phyloP scores from a whole-genome alignment of 78 protist genomes.

The Isochrysis galbana region DNA sequence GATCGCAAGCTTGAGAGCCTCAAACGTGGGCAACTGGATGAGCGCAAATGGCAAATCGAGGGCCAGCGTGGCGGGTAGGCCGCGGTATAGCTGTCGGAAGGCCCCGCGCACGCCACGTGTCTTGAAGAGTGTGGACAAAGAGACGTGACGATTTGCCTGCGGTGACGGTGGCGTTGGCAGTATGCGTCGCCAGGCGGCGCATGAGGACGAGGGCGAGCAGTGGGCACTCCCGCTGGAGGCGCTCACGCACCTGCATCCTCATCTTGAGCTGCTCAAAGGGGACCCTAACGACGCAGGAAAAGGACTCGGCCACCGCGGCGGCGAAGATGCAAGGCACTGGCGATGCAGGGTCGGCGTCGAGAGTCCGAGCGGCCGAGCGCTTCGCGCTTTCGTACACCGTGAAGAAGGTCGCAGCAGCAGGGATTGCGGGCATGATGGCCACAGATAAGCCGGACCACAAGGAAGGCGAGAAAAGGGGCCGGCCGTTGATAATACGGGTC shows the following conservation, averaged over 20 bases:
- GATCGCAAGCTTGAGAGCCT: conserved; percentile 19
- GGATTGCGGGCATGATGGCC: neutral
- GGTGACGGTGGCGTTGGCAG: neutral
- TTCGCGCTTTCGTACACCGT: neutral
- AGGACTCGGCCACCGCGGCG: conserved; percentile 52
- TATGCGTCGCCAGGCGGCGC: neutral
- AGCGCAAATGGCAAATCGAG: conserved; percentile 71
- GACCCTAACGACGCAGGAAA: conserved; percentile 65
- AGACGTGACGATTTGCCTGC: neutral
- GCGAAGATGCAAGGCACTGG: neutral
- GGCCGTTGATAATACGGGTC: neutral
- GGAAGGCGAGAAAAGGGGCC: neutral
- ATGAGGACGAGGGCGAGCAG: neutral
- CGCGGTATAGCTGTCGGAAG: neutral
- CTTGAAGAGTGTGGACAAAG: neutral
- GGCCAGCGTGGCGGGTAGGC: conserved; percentile 10
- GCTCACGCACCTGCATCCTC: conserved; percentile 52
- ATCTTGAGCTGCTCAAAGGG: conserved; percentile 68
- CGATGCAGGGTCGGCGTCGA: neutral
- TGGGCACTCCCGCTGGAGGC: no score
- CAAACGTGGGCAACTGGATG: conserved; percentile 68
- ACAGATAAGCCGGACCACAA: neutral
- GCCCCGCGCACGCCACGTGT: neutral
- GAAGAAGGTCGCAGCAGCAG: conserved; percentile 13
- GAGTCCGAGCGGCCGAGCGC: no score